Evolutionary conservation across 2,329 filamentous ascomycete species (phyloP).

Genomic region (Aspergillus piperis): DNA sequence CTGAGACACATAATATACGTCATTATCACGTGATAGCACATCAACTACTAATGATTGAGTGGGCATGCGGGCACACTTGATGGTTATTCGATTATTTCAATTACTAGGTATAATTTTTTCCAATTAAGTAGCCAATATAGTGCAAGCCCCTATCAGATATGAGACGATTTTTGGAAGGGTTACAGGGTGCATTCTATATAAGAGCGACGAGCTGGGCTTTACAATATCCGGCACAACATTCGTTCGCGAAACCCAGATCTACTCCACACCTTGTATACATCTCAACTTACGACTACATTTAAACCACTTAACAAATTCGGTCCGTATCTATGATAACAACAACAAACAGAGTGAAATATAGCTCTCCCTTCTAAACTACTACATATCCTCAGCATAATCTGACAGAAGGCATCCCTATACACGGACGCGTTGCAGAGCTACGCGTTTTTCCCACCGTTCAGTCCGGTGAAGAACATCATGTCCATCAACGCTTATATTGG

Average conservation of each 20-base stretch:
- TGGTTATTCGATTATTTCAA: too few relatives aligned
- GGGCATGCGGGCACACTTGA: too few relatives aligned
- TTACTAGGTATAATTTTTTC: too few relatives aligned
- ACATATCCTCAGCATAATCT: neutral
- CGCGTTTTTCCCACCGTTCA: neutral
- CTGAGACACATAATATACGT: neutral
- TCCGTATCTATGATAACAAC: neutral
- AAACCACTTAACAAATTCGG: neutral
- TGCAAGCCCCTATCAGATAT: neutral
- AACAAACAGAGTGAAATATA: too few relatives aligned
- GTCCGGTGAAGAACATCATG: slow-evolving; percentile 18
- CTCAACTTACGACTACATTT: neutral
- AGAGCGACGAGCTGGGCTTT: neutral
- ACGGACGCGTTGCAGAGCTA: neutral
- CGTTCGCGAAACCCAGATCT: neutral
- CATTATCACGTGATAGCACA: neutral
- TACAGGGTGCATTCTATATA: neutral
- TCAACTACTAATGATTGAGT: neutral
- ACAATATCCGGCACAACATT: too few relatives aligned
- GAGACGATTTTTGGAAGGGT: neutral
- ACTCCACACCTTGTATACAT: neutral
- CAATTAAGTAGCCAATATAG: neutral
- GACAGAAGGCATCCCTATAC: neutral
- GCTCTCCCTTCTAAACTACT: too few relatives aligned
- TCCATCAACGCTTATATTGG: slow-evolving; percentile 23